Percentiles rank a stretch among this genome's conserved stretches.
Evolutionary conservation across 306 rosid species (phyloP).

Genomic region (Begonia masoniana): DNA sequence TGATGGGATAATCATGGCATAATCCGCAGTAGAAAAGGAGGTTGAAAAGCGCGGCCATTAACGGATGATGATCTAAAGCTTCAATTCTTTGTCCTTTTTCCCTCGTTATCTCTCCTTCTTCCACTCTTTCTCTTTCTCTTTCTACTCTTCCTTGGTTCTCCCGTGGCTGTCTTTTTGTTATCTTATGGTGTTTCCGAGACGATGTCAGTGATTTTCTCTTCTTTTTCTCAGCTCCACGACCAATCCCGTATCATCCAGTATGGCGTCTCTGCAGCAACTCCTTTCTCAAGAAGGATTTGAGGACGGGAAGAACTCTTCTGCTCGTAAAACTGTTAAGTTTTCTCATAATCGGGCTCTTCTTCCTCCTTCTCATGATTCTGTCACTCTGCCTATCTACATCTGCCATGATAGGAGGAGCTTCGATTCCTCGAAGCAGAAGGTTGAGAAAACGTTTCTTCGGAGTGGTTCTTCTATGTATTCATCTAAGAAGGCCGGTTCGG

Average conservation of each 20-base stretch:
- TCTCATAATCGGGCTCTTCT: conserved; percentile 5
- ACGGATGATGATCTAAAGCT: conserved; percentile 4
- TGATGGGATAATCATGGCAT: no score
- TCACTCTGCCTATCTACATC: conserved; percentile 24
- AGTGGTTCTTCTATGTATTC: conserved; percentile 28
- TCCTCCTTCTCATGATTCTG: conserved; percentile 12
- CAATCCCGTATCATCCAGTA: conserved; percentile 7
- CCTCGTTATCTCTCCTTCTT: conserved; percentile 9
- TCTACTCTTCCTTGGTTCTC: not conserved
- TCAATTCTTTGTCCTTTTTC: not conserved
- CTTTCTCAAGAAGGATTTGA: conserved; percentile 49
- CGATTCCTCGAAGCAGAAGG: conserved; percentile 16
- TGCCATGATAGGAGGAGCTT: conserved; percentile 24
- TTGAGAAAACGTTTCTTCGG: conserved; percentile 3
- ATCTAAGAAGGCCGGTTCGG: conserved; percentile 24
- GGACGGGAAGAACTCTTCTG: conserved; percentile 5
- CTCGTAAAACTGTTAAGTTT: conserved; percentile 9
- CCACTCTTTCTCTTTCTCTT: not conserved
- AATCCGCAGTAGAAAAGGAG: no score
- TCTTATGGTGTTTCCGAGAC: conserved; percentile 14
- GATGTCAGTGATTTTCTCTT: conserved; percentile 20
- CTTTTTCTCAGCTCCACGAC: conserved; percentile 14
- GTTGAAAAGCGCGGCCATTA: conserved; percentile 1
- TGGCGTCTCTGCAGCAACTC: conserved; percentile 53
- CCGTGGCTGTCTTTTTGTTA: conserved; percentile 18